Percentiles rank a stretch among this genome's conserved stretches.
These are phyloP conservation scores for Malassezia sympodialis DNA, from an alignment of 1,284 basidiomycete species.

Conservation along the genomic window DNA sequence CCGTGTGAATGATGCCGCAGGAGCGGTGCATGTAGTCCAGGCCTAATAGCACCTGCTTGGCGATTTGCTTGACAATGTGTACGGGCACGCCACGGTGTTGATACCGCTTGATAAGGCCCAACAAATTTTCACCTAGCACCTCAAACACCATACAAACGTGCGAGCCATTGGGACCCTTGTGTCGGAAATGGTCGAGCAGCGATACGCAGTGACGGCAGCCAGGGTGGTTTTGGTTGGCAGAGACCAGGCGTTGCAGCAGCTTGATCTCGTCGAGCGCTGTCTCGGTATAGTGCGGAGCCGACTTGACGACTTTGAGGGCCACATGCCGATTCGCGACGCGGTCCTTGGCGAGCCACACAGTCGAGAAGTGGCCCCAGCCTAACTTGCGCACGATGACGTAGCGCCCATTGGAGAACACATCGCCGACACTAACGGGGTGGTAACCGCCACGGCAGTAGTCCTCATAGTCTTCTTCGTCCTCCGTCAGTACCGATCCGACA, in stretches of 20 bases:
- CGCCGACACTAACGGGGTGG: constrained; percentile 87
- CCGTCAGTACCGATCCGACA: constrained; percentile 41
- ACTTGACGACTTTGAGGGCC: constrained; percentile 97
- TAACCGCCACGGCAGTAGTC: constrained; percentile 59
- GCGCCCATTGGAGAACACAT: constrained; percentile 73
- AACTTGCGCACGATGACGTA: constrained; percentile 90
- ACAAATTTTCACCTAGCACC: constrained; percentile 93
- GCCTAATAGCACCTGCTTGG: constrained; percentile 87
- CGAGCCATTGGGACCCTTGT: constrained; percentile 88
- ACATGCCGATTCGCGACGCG: constrained; percentile 73
- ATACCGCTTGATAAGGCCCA: constrained; percentile 90
- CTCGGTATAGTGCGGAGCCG: constrained; percentile 89
- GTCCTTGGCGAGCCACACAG: constrained; percentile 50
- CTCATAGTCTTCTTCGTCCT: constrained; percentile 50
- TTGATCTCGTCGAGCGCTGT: constrained; percentile 98
- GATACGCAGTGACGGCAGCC: constrained; percentile 62
- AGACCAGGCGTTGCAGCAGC: constrained; percentile 85
- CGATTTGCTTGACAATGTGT: constrained; percentile 86
- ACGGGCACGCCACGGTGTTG: constrained; percentile 93
- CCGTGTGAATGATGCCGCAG: constrained; percentile 73
- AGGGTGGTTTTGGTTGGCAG: constrained; percentile 58
- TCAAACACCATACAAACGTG: constrained; percentile 99
- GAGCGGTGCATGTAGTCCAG: constrained; percentile 95
- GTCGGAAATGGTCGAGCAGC: constrained; percentile 91
- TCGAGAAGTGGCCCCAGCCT: constrained; percentile 89